These are phyloP conservation scores for Geum urbanum DNA, from an alignment of 306 rosid species.

Conservation along the genomic window DNA sequence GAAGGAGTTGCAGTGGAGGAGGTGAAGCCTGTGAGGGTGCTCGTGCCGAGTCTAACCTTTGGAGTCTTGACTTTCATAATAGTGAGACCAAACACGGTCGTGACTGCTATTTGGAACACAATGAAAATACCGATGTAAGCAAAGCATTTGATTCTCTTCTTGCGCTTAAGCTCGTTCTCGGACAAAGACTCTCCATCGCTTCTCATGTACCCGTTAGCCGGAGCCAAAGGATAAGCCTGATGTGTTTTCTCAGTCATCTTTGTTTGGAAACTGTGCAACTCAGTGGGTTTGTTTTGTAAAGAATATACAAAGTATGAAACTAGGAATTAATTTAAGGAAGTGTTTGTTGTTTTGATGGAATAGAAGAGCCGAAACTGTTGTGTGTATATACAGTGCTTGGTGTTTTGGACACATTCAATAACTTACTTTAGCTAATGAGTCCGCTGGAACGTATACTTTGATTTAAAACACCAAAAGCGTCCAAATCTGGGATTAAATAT, in stretches of 20 bases:
- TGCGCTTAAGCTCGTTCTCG: not conserved
- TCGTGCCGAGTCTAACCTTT: not conserved
- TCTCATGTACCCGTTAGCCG: not conserved
- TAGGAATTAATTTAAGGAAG: too few species aligned
- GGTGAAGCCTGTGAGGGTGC: not conserved
- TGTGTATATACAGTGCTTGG: too few species aligned
- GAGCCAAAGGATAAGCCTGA: conserved; percentile 10
- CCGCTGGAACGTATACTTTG: too few species aligned
- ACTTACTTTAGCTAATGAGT: too few species aligned
- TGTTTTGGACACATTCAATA: too few species aligned
- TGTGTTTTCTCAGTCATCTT: conserved; percentile 22
- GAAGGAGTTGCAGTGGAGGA: not conserved
- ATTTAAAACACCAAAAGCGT: too few species aligned
- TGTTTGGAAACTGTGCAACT: not conserved
- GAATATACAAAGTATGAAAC: too few species aligned
- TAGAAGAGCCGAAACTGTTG: too few species aligned
- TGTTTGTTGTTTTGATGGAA: too few species aligned
- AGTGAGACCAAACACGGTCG: not conserved
- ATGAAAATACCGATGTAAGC: not conserved
- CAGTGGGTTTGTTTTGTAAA: too few species aligned
- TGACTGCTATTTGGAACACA: not conserved
- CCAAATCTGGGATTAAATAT: too few species aligned
- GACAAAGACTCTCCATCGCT: not conserved
- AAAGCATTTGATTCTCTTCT: not conserved
- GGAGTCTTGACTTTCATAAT: conserved; percentile 12